These are phyloP conservation scores for Geotrichum candidum DNA, from an alignment of 1,139 yeast genomes.

Conservation along the genomic window DNA sequence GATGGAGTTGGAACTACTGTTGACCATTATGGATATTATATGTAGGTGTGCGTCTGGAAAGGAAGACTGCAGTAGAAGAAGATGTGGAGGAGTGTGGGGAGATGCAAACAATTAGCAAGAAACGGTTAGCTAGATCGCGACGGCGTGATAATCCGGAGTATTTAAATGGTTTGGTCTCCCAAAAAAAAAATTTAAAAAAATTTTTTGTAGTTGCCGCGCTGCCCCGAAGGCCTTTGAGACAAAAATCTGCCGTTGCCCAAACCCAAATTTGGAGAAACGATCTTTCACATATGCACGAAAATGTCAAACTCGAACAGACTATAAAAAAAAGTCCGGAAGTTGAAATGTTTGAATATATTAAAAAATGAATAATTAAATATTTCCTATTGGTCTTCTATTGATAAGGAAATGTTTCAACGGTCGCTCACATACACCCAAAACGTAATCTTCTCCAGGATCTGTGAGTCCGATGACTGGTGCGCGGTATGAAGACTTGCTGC, in stretches of 20 bases:
- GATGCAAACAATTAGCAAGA: not conserved
- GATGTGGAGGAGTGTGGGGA: not conserved
- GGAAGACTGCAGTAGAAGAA: not conserved
- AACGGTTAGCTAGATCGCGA: not conserved
- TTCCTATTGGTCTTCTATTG: not conserved
- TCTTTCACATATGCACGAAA: not conserved
- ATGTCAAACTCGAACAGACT: not conserved
- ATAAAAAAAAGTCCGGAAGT: not conserved
- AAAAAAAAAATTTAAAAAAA: not conserved
- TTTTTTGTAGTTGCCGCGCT: not conserved
- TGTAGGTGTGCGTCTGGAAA: not conserved
- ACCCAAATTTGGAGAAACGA: not conserved
- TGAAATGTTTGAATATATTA: not conserved
- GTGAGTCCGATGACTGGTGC: not conserved
- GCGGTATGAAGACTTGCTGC: not conserved
- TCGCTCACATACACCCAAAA: conserved; percentile 2
- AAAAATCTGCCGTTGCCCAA: not conserved
- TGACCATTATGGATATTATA: conserved; percentile 4
- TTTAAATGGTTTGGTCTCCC: not conserved
- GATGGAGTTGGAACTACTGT: conserved; percentile 59
- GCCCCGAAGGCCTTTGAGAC: not conserved
- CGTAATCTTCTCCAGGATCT: conserved; percentile 1
- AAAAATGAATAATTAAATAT: not conserved
- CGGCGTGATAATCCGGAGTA: not conserved
- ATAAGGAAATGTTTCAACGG: not conserved